Conservation (phyloP, 805 yeast species). For the Wickerhamiella galacta region DNA sequence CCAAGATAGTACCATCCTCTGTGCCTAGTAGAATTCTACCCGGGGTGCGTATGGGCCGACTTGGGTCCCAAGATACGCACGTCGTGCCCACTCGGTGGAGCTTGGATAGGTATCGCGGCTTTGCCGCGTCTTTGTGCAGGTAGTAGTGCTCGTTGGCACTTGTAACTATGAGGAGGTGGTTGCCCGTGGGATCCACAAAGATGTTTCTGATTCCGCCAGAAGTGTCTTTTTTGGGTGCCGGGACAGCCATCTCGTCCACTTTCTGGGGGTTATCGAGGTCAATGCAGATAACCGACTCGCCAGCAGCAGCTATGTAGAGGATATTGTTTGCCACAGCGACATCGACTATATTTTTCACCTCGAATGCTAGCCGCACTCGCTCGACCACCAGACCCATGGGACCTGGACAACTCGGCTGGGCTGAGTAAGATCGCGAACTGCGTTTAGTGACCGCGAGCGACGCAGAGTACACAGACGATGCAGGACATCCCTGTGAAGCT, state of each 20-base stretch:
- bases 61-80: constrained; percentile 28
- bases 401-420: no score
- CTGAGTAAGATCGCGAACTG: not conserved
- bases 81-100: constrained; percentile 31
- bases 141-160: constrained; percentile 31
- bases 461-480: constrained; percentile 23
- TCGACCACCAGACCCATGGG: constrained; percentile 19
- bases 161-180: constrained; percentile 36
- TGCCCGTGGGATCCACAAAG: constrained; percentile 36
- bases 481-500: constrained; percentile 74
- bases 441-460: not conserved
- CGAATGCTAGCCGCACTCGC: constrained; percentile 36
- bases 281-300: constrained; percentile 41
- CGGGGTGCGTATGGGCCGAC: constrained; percentile 23
- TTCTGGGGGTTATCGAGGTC: constrained; percentile 48
- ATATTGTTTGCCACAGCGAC: constrained; percentile 39
- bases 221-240: constrained; percentile 15
- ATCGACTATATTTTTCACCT: constrained; percentile 30
- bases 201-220: constrained; percentile 22
- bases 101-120: constrained; percentile 29
- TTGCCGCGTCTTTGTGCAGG: constrained; percentile 26
- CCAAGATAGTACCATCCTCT: constrained; percentile 31
- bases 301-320: constrained; percentile 35
- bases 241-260: constrained; percentile 28
- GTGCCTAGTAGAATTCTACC: constrained; percentile 37